phyloP scores from a whole-genome alignment of 208 protist genomes.

The Trichomonas gallinae region DNA sequence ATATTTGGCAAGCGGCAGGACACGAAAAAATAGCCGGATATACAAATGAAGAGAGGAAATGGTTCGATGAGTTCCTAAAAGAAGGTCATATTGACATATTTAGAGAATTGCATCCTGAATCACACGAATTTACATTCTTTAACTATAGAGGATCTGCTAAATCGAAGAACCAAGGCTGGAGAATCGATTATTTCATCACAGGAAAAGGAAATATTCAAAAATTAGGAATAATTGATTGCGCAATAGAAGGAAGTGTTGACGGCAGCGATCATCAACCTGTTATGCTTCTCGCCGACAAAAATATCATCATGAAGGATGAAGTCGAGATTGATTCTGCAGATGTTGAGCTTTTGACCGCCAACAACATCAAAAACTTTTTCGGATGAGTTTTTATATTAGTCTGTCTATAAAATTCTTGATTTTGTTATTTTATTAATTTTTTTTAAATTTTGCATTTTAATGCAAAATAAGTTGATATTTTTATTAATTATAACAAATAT shows the following conservation, averaged over 20 bases:
- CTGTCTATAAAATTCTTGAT: too few species aligned
- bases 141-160: background rate
- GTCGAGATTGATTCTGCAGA: background rate
- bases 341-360: background rate
- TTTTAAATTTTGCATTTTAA: too few species aligned
- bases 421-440: too few species aligned
- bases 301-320: background rate
- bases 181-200: conserved; percentile 5
- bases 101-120: background rate
- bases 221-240: background rate
- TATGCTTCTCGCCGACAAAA: background rate
- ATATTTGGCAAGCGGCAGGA: background rate
- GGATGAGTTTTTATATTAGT: background rate
- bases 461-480: too few species aligned
- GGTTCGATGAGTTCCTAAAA: background rate
- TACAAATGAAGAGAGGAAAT: background rate
- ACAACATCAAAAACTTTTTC: background rate
- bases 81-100: background rate
- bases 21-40: background rate
- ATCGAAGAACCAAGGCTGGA: background rate
- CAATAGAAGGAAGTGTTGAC: background rate
- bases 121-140: conserved; percentile 14
- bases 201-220: background rate
- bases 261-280: background rate
- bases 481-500: too few species aligned